Percentiles rank a stretch among this genome's conserved stretches.
phyloP scores from a whole-genome alignment of 164 flowering plant species.

The Vitis vinifera region ASM3070453v1 NC_081815.1:12214001-12214500 shows the following conservation, averaged over 20 bases:
- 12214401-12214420: conserved; percentile 58
- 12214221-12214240: conserved; percentile 46
- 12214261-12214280: conserved; percentile 55
- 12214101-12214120: conserved; percentile 59
- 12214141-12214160: conserved; percentile 94
- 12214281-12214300: conserved; percentile 34
- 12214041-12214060: conserved; percentile 32
- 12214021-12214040: conserved; percentile 43
- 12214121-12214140: conserved; percentile 69
- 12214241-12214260: conserved; percentile 54
- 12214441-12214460: conserved; percentile 79
- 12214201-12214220: conserved; percentile 33
- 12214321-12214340: conserved; percentile 63
- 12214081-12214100: conserved; percentile 42
- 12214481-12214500: conserved; percentile 43
- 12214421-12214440: conserved; percentile 87
- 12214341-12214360: conserved; percentile 49
- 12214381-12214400: conserved; percentile 51
- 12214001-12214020: conserved; percentile 45
- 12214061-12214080: conserved; percentile 45
- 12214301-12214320: conserved; percentile 54
- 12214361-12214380: conserved; percentile 45
- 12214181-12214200: conserved; percentile 42
- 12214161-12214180: conserved; percentile 54
- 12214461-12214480: conserved; percentile 69